Evolutionary conservation across 305 asterid species (phyloP).

Genomic region (Fraxinus floribunda): DNA sequence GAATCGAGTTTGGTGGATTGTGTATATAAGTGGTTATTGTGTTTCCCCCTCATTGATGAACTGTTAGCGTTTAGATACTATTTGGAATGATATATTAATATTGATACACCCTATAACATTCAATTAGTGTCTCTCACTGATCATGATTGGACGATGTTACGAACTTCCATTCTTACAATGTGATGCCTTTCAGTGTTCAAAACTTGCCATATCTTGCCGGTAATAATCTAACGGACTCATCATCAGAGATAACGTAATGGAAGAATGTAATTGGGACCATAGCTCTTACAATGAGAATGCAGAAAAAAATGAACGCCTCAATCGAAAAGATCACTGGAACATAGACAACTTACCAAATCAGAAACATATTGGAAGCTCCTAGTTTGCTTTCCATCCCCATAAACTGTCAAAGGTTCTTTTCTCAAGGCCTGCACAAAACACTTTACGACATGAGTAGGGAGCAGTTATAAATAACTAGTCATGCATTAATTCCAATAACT

Average conservation of each 20-base stretch:
- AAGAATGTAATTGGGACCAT: not conserved
- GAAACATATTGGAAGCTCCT: slow-evolving; percentile 90
- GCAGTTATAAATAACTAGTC: not conserved
- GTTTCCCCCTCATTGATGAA: too few relatives aligned
- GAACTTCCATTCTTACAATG: not conserved
- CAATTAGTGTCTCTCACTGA: not conserved
- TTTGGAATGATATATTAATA: not conserved
- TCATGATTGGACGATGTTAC: not conserved
- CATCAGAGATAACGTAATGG: not conserved
- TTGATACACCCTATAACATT: not conserved
- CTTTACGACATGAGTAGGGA: not conserved
- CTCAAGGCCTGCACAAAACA: slow-evolving; percentile 60
- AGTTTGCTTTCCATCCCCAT: slow-evolving; percentile 93
- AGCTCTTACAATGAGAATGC: not conserved
- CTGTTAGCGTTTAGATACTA: too few relatives aligned
- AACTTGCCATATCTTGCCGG: not conserved
- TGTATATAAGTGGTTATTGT: too few relatives aligned
- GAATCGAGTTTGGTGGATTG: too few relatives aligned
- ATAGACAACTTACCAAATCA: slow-evolving; percentile 55
- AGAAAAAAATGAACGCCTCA: not conserved
- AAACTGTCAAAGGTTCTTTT: slow-evolving; percentile 75
- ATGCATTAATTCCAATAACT: not conserved
- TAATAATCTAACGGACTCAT: not conserved
- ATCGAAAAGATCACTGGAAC: not conserved
- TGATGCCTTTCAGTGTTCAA: not conserved